phyloP scores from a whole-genome alignment of 2,329 filamentous ascomycete genomes.

The Colletotrichum plurivorum region DNA sequence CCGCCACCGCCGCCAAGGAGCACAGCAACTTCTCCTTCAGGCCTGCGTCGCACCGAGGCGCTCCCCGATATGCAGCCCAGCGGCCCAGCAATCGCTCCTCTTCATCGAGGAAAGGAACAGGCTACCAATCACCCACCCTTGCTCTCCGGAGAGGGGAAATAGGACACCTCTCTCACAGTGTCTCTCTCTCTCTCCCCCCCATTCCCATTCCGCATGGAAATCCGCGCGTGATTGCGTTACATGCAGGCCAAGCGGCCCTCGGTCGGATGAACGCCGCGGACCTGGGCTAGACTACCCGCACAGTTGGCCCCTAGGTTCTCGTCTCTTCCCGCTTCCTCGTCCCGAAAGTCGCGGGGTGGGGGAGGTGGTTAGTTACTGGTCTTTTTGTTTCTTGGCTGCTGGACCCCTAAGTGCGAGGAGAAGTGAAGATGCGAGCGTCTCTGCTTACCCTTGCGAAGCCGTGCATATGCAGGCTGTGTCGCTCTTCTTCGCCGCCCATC shows the following conservation, averaged over 20 bases:
- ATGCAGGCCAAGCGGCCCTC: conserved; percentile 19
- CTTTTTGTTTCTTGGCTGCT: no score
- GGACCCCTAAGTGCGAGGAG: no score
- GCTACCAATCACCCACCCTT: conserved; percentile 3
- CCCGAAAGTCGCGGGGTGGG: not conserved
- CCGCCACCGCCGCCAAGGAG: no score
- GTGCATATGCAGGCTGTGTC: no score
- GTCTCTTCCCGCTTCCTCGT: not conserved
- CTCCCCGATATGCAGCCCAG: conserved; percentile 31
- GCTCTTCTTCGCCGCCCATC: no score
- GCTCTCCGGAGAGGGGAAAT: conserved; percentile 15
- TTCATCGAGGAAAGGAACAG: conserved; percentile 1
- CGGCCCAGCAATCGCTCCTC: conserved; percentile 14
- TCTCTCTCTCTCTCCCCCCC: no score
- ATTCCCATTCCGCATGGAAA: not conserved
- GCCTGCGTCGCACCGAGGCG: conserved; percentile 11
- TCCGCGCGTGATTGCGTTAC: not conserved
- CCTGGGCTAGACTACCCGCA: not conserved
- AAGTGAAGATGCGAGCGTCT: no score
- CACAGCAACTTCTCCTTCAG: not conserved
- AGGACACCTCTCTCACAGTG: not conserved
- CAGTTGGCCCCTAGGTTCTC: no score
- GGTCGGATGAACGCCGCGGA: not conserved
- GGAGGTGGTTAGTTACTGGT: no score
- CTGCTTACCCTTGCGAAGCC: no score